Percentiles rank a stretch among this genome's conserved stretches.
These are phyloP conservation scores for Vigna mungo DNA, from an alignment of 306 rosid species.

Conservation along the genomic window DNA sequence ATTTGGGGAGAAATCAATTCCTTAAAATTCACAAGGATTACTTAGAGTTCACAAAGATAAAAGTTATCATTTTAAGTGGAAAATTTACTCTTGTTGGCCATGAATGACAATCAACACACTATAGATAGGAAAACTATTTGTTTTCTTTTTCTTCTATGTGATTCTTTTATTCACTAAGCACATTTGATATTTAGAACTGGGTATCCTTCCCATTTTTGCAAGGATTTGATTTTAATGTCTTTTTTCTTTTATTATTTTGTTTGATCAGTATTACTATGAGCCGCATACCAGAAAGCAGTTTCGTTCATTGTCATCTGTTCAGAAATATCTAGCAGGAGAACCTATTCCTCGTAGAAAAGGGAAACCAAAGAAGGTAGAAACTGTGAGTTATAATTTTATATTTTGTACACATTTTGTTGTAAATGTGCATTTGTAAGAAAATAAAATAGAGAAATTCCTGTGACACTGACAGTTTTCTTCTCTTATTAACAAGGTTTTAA, in stretches of 20 bases:
- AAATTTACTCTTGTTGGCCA: too few relatives aligned
- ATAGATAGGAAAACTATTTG: conserved; percentile 3
- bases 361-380: conserved; percentile 36
- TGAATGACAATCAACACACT: neutral
- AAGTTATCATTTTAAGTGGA: too few relatives aligned
- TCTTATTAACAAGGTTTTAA: neutral
- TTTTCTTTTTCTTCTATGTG: neutral
- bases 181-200: neutral
- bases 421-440: too few relatives aligned
- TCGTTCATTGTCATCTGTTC: conserved; percentile 64
- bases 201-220: conserved; percentile 4
- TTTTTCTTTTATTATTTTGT: neutral
- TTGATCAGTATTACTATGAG: conserved; percentile 65
- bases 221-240: neutral
- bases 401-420: neutral
- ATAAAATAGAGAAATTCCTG: too few relatives aligned
- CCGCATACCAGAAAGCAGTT: conserved; percentile 58
- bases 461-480: neutral
- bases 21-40: too few relatives aligned
- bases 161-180: neutral
- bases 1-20: too few relatives aligned
- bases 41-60: too few relatives aligned
- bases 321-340: conserved; percentile 55
- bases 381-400: conserved; percentile 48
- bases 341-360: conserved; percentile 6